Conservation (phyloP, 176 grass and related monocot genomes). For the Cenchrus purpureus region DNA sequence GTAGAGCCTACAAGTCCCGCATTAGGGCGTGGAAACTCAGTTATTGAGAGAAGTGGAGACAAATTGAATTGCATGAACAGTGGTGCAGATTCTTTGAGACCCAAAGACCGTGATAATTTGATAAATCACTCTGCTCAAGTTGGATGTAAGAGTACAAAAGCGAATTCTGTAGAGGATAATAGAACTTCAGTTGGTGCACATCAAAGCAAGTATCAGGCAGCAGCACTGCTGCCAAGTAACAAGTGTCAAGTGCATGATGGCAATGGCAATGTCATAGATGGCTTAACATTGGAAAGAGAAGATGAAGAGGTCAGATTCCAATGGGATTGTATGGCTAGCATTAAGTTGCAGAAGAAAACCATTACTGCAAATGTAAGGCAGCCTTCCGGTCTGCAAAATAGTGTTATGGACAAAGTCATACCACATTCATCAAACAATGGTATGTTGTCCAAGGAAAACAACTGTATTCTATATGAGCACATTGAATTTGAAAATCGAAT, state of each 20-base stretch:
- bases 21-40: not conserved
- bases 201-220: not conserved
- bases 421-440: not conserved
- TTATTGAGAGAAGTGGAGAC: not conserved
- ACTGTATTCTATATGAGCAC: not conserved
- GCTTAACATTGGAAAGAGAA: not conserved
- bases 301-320: not conserved
- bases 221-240: not conserved
- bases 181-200: not conserved
- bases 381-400: not conserved
- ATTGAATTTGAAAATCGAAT: conserved; percentile 15
- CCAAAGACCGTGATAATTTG: not conserved
- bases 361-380: not conserved
- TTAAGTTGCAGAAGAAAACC: conserved; percentile 5
- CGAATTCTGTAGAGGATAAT: not conserved
- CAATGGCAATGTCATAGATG: not conserved
- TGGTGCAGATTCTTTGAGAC: not conserved
- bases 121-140: not conserved
- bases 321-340: not conserved
- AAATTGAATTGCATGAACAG: not conserved
- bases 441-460: conserved; percentile 9
- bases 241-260: not conserved
- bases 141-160: not conserved
- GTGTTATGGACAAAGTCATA: not conserved
- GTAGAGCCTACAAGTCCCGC: not conserved